These are phyloP conservation scores for Yamadazyma conglobata DNA, from an alignment of 1,139 yeast species.

Conservation along the genomic window DNA sequence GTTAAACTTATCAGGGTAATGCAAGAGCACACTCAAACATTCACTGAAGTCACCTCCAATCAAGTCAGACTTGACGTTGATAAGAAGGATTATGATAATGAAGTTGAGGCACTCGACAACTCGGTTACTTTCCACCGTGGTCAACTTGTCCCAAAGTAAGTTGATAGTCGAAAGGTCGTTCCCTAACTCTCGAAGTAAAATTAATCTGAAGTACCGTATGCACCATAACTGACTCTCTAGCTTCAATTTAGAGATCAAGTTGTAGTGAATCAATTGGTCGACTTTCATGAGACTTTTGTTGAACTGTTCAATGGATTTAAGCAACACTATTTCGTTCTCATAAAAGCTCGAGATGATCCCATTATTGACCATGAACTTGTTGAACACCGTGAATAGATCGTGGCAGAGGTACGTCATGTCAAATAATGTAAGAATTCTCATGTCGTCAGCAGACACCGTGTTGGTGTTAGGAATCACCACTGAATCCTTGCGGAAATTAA, in stretches of 20 bases:
- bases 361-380: constrained; percentile 36
- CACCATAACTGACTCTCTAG: constrained; percentile 66
- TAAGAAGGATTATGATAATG: constrained; percentile 47
- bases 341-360: constrained; percentile 40
- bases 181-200: constrained; percentile 60
- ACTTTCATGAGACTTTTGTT: constrained; percentile 45
- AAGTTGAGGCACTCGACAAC: constrained; percentile 46
- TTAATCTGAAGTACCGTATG: constrained; percentile 57
- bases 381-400: constrained; percentile 47
- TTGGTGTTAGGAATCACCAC: constrained; percentile 31
- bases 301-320: constrained; percentile 47
- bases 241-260: constrained; percentile 42
- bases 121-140: constrained; percentile 26
- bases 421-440: constrained; percentile 34
- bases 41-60: constrained; percentile 62
- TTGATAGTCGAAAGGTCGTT: constrained; percentile 38
- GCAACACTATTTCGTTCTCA: constrained; percentile 38
- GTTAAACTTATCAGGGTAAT: constrained; percentile 43
- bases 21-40: constrained; percentile 53
- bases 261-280: constrained; percentile 45
- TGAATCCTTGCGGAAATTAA: constrained; percentile 45
- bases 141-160: constrained; percentile 57
- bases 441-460: constrained; percentile 33
- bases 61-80: constrained; percentile 48
- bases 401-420: constrained; percentile 38